Evolutionary conservation across 768 basidiomycete species (phyloP).

Genomic region (Galerina sulciceps): DNA sequence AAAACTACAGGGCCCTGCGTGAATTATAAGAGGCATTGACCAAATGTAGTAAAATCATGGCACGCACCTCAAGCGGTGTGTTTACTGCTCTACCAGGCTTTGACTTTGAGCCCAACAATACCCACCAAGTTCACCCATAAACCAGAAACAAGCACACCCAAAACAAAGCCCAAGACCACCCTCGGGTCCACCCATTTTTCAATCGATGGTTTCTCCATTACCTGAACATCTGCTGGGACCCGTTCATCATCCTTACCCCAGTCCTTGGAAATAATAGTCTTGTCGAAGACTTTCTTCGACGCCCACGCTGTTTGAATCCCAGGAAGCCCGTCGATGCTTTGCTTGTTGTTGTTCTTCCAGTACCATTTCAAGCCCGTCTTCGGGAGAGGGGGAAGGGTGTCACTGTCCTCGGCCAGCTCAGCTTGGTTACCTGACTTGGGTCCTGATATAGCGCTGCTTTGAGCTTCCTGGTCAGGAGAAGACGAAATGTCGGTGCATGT

Average conservation of each 20-base stretch:
- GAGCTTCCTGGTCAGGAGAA: background rate
- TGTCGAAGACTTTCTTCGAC: conserved; percentile 15
- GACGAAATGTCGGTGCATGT: conserved; percentile 1
- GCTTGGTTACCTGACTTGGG: background rate
- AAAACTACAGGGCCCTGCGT: too few species aligned
- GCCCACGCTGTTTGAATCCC: conserved; percentile 15
- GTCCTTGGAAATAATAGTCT: conserved; percentile 6
- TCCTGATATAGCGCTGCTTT: background rate
- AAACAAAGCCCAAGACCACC: conserved; percentile 10
- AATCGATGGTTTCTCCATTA: background rate
- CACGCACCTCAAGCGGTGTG: background rate
- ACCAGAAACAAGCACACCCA: conserved; percentile 12
- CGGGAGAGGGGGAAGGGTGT: conserved; percentile 15
- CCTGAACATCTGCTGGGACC: background rate
- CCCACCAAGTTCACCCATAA: conserved; percentile 11
- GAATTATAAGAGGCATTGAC: too few species aligned
- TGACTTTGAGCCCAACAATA: conserved; percentile 1
- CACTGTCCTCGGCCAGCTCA: background rate
- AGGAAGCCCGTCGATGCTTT: conserved; percentile 25
- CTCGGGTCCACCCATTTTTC: conserved; percentile 9
- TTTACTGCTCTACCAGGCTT: background rate
- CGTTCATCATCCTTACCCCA: conserved; percentile 21
- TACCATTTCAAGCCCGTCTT: conserved; percentile 52
- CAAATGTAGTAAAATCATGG: background rate
- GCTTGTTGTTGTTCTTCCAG: conserved; percentile 37